Evolutionary conservation across 2,329 filamentous ascomycete species (phyloP).

Genomic region (Purpureocillium lavendulum): DNA sequence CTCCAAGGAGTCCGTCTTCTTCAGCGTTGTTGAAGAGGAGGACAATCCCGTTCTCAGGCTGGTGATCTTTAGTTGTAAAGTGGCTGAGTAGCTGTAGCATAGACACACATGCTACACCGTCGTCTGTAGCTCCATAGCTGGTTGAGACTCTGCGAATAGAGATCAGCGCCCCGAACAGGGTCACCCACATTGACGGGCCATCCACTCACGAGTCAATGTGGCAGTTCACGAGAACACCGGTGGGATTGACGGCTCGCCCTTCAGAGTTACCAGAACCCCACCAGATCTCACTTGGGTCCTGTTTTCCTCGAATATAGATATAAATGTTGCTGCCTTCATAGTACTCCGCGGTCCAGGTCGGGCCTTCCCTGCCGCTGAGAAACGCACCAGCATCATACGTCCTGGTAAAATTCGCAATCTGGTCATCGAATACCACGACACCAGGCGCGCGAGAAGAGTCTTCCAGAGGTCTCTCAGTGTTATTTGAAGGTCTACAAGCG

Average conservation of each 20-base stretch:
- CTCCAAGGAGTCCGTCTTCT: conserved; percentile 60
- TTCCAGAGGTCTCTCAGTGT: no score
- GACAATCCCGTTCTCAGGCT: conserved; percentile 72
- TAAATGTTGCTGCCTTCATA: conserved; percentile 91
- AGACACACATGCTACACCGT: conserved; percentile 83
- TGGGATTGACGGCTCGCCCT: no score
- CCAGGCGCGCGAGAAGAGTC: conserved; percentile 5
- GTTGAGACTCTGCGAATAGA: conserved; percentile 63
- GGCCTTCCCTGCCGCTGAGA: background rate
- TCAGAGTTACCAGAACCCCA: conserved; percentile 22
- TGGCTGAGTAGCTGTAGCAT: conserved; percentile 79
- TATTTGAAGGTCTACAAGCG: no score
- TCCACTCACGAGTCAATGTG: no score
- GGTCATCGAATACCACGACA: conserved; percentile 70
- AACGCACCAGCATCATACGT: conserved; percentile 8
- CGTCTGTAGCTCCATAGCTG: conserved; percentile 86
- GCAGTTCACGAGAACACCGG: no score
- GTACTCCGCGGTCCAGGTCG: conserved; percentile 50
- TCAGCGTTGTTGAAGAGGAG: conserved; percentile 91
- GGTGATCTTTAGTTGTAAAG: conserved; percentile 64
- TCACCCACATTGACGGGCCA: no score
- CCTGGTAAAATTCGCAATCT: conserved; percentile 68
- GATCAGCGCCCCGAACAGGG: conserved; percentile 40
- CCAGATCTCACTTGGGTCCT: conserved; percentile 66
- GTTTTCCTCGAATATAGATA: conserved; percentile 76